phyloP scores from a whole-genome alignment of 2,329 filamentous ascomycete species.

The Colletotrichum sp. region DNA sequence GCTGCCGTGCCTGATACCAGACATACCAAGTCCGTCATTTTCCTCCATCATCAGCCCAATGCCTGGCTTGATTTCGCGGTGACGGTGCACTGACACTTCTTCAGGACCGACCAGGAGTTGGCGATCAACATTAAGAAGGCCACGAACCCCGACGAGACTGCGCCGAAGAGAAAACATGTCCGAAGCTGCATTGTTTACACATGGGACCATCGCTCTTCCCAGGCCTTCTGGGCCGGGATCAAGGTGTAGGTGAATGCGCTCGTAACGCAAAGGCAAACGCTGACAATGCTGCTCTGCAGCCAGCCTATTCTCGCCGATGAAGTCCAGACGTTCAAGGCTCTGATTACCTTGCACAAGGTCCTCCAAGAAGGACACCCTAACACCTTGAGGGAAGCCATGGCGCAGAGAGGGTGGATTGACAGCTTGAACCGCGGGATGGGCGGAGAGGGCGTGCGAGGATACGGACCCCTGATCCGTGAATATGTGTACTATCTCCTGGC shows the following conservation, averaged over 20 bases:
- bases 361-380: conserved; percentile 94
- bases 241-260: conserved; percentile 78
- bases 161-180: conserved; percentile 88
- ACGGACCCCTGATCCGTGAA: conserved; percentile 91
- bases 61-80: not conserved
- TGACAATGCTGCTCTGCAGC: conserved; percentile 46
- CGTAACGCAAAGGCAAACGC: not conserved
- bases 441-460: conserved; percentile 87
- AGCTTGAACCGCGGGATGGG: conserved; percentile 83
- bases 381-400: conserved; percentile 85
- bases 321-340: conserved; percentile 97
- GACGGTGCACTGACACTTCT: conserved; percentile 8
- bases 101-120: conserved; percentile 72
- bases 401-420: conserved; percentile 89
- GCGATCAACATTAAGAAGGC: conserved; percentile 75
- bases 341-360: conserved; percentile 97
- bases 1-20: conserved; percentile 19
- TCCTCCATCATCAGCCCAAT: not conserved
- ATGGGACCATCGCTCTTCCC: conserved; percentile 97
- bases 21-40: conserved; percentile 21
- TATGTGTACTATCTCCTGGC: conserved; percentile 95
- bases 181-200: conserved; percentile 98
- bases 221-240: conserved; percentile 96
- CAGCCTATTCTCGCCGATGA: conserved; percentile 99
- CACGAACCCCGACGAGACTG: conserved; percentile 70